A percentile compares a stretch with the other conserved stretches of the same genome.
phyloP scores from a whole-genome alignment of 2,329 filamentous ascomycete genomes.

The Aureobasidium sp. region DNA sequence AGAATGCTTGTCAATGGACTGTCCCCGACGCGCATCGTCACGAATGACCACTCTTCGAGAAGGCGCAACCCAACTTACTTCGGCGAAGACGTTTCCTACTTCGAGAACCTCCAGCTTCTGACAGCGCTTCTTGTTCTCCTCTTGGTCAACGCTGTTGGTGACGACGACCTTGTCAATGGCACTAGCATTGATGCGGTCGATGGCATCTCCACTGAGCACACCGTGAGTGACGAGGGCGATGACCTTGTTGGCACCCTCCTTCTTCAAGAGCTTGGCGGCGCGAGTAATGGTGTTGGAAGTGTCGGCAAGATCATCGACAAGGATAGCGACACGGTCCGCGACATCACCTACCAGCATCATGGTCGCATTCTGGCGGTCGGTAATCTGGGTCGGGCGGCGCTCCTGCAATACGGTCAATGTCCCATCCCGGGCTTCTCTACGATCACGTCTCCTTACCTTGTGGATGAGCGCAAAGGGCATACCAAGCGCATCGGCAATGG shows the following conservation, averaged over 20 bases:
- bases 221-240: constrained; percentile 93
- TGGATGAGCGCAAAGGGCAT: constrained; percentile 97
- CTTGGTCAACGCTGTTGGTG: constrained; percentile 89
- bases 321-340: constrained; percentile 70
- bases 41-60: background rate
- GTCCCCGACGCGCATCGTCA: constrained; percentile 14
- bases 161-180: constrained; percentile 89
- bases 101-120: constrained; percentile 89
- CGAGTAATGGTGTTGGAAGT: constrained; percentile 96
- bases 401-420: constrained; percentile 48
- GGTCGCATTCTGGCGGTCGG: constrained; percentile 69
- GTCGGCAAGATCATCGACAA: constrained; percentile 91
- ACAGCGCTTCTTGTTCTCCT: constrained; percentile 69
- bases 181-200: constrained; percentile 87
- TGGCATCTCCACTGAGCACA: constrained; percentile 89
- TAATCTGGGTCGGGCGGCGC: constrained; percentile 80
- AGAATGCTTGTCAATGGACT: background rate
- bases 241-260: constrained; percentile 79
- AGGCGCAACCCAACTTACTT: constrained; percentile 46
- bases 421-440: background rate
- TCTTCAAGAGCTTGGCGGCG: constrained; percentile 93
- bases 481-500: constrained; percentile 85
- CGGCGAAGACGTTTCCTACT: constrained; percentile 80
- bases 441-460: constrained; percentile 57
- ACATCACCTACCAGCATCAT: constrained; percentile 96